Percentiles rank a stretch among this genome's conserved stretches.
These are phyloP conservation scores for Agaricus sinodeliciosus DNA, from an alignment of 768 basidiomycete species.

Conservation along the genomic window DNA sequence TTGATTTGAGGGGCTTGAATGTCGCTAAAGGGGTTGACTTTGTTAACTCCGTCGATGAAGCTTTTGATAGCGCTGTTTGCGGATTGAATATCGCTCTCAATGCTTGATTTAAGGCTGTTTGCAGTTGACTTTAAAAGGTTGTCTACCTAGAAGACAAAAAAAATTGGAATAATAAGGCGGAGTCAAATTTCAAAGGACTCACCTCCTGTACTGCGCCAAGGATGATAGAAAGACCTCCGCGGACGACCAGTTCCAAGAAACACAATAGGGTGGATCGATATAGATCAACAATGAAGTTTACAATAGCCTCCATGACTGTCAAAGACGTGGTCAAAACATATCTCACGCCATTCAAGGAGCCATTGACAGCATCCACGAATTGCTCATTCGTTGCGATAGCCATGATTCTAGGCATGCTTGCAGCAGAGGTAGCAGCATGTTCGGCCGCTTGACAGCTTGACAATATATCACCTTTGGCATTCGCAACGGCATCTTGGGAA, in stretches of 20 bases:
- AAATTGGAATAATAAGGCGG: neutral
- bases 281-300: constrained; percentile 87
- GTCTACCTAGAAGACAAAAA: constrained; percentile 48
- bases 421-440: constrained; percentile 70
- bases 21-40: constrained; percentile 64
- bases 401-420: constrained; percentile 85
- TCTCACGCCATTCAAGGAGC: constrained; percentile 69
- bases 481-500: constrained; percentile 58
- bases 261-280: constrained; percentile 94
- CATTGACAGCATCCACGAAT: constrained; percentile 74
- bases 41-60: constrained; percentile 66
- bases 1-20: constrained; percentile 66
- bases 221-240: constrained; percentile 72
- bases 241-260: constrained; percentile 84
- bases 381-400: constrained; percentile 80
- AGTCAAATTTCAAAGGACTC: constrained; percentile 17
- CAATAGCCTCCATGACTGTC: constrained; percentile 79
- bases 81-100: constrained; percentile 61
- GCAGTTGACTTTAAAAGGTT: constrained; percentile 57
- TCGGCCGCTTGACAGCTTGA: constrained; percentile 84
- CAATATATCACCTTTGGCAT: constrained; percentile 70
- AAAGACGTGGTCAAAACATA: constrained; percentile 66
- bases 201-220: constrained; percentile 84
- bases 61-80: constrained; percentile 65
- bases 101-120: constrained; percentile 52